These are phyloP conservation scores for Harringtonia aguacate DNA, from an alignment of 2,329 filamentous ascomycete genomes.

Conservation along the genomic window DNA sequence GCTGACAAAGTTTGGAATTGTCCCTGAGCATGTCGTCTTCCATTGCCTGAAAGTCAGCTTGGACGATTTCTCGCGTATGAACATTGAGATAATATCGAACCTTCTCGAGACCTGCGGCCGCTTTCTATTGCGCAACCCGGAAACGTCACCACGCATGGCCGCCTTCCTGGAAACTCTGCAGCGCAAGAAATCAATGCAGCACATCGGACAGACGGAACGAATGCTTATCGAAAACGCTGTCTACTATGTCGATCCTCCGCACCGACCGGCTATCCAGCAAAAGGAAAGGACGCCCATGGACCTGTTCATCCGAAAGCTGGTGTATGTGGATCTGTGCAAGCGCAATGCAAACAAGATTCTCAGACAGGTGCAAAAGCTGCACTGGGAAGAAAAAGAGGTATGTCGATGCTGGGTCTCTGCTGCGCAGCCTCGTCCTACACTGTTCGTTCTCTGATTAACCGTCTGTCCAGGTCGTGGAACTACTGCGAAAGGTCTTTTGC, in stretches of 20 bases:
- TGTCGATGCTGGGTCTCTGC: conserved; percentile 12
- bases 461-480: conserved; percentile 16
- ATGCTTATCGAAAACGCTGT: conserved; percentile 98
- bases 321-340: conserved; percentile 91
- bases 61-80: conserved; percentile 97
- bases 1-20: conserved; percentile 93
- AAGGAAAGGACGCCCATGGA: conserved; percentile 94
- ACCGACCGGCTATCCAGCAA: conserved; percentile 87
- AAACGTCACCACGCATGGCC: conserved; percentile 85
- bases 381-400: conserved; percentile 91
- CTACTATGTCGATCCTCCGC: conserved; percentile 94
- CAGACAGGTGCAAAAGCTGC: conserved; percentile 87
- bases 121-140: conserved; percentile 83
- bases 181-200: conserved; percentile 90
- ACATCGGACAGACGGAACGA: conserved; percentile 88
- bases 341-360: conserved; percentile 88
- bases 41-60: conserved; percentile 96
- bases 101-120: conserved; percentile 92
- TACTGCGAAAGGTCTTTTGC: conserved; percentile 79
- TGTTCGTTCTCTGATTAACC: not conserved
- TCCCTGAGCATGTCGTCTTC: conserved; percentile 97
- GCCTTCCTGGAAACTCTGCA: conserved; percentile 92
- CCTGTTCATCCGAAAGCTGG: conserved; percentile 80
- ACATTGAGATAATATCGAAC: conserved; percentile 97
- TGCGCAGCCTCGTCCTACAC: too few relatives aligned